Conservation (phyloP, 208 protist genomes). For the Leishmania major region DNA sequence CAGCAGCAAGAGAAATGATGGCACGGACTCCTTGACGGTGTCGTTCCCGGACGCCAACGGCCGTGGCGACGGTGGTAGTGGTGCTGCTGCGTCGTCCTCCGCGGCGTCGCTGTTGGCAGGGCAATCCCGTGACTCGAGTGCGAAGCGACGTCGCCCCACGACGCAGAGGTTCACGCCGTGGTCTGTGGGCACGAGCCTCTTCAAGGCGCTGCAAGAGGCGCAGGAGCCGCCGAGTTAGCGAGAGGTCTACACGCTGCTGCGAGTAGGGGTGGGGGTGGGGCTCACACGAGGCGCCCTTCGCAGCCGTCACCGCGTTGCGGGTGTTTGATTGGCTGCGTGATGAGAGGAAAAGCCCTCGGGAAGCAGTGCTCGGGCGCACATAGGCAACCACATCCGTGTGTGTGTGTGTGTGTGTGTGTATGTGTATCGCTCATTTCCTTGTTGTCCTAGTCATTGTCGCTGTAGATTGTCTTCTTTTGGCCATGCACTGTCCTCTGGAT, state of each 20-base stretch:
- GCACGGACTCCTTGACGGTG: background rate
- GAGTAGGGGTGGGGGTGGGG: background rate
- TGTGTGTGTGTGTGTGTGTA: background rate
- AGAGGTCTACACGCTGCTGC: too few species aligned
- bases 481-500: too few species aligned
- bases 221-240: background rate
- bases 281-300: background rate
- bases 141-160: slow-evolving; percentile 30
- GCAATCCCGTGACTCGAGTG: slow-evolving; percentile 20
- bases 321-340: background rate
- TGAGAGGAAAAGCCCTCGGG: too few species aligned
- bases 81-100: slow-evolving; percentile 1
- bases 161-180: slow-evolving; percentile 31
- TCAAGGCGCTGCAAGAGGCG: slow-evolving; percentile 16
- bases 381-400: background rate
- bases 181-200: slow-evolving; percentile 30
- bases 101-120: slow-evolving; percentile 7
- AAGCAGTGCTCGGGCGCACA: background rate
- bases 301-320: background rate
- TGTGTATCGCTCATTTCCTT: background rate
- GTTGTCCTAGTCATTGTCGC: background rate
- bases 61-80: slow-evolving; percentile 1
- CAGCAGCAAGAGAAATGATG: slow-evolving; percentile 4
- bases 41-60: background rate
- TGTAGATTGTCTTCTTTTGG: too few species aligned